Conservation (phyloP, 257 asterid genomes). For the Plectranthus barbatus region DNA sequence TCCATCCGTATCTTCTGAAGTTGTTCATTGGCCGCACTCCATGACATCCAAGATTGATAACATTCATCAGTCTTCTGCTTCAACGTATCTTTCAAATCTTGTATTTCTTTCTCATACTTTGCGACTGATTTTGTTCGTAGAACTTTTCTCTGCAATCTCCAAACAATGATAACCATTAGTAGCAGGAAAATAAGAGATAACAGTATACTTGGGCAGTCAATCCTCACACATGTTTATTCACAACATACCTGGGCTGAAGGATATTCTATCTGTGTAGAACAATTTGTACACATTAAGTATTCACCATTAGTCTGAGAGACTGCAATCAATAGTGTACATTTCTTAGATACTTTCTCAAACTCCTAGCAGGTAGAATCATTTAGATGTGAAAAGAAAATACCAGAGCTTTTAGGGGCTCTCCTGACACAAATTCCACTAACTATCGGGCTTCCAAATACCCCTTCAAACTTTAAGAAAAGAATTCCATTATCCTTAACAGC, state of each 20-base stretch:
- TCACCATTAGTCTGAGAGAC: slow-evolving; percentile 35
- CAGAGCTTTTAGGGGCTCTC: slow-evolving; percentile 39
- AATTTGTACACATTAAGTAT: slow-evolving; percentile 51
- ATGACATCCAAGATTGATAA: slow-evolving; percentile 97
- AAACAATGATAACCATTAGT: slow-evolving; percentile 5
- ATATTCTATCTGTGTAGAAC: slow-evolving; percentile 53
- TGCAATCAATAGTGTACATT: slow-evolving; percentile 26
- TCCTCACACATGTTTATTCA: neutral
- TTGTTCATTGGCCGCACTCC: slow-evolving; percentile 72
- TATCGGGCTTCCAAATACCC: slow-evolving; percentile 66
- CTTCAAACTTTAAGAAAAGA: slow-evolving; percentile 67
- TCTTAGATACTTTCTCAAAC: neutral
- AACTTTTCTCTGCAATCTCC: slow-evolving; percentile 51
- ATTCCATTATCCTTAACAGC: slow-evolving; percentile 55
- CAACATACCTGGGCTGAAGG: slow-evolving; percentile 71
- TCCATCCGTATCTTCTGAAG: slow-evolving; percentile 81
- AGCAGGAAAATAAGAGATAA: neutral
- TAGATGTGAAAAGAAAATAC: slow-evolving; percentile 24
- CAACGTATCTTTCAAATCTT: slow-evolving; percentile 58
- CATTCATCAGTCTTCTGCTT: slow-evolving; percentile 87
- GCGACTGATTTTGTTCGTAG: slow-evolving; percentile 41
- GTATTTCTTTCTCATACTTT: slow-evolving; percentile 73
- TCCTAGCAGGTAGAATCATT: neutral
- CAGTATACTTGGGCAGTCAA: neutral
- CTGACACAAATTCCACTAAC: slow-evolving; percentile 90